These are phyloP conservation scores for Auriscalpium orientale DNA, from an alignment of 768 basidiomycete species.

Conservation along the genomic window DNA sequence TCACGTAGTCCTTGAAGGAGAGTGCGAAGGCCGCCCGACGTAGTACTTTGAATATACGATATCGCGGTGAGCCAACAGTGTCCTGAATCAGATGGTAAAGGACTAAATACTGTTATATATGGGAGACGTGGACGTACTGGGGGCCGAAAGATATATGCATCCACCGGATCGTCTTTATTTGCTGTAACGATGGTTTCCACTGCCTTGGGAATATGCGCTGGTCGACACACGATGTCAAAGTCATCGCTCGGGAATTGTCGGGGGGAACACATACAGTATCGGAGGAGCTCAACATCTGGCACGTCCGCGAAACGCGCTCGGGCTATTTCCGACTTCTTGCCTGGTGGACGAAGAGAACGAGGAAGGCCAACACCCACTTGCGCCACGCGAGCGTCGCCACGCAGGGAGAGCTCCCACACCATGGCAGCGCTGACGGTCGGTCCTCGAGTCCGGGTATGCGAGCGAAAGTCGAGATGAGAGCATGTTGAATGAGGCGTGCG, in stretches of 20 bases:
- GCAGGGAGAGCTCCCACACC: too few relatives aligned
- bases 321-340: too few relatives aligned
- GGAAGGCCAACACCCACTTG: too few relatives aligned
- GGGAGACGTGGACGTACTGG: background rate
- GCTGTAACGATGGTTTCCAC: background rate
- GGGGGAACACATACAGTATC: background rate
- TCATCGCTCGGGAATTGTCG: background rate
- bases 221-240: background rate
- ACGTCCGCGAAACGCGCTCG: too few relatives aligned
- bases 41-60: background rate
- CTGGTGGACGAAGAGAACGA: too few relatives aligned
- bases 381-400: too few relatives aligned
- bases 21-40: background rate
- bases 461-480: too few relatives aligned
- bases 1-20: background rate
- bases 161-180: background rate
- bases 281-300: slow-evolving; percentile 31
- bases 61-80: background rate
- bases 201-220: background rate
- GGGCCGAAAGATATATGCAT: background rate
- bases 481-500: too few relatives aligned
- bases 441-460: too few relatives aligned
- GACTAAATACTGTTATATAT: background rate
- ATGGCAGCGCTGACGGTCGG: too few relatives aligned
- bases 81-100: background rate